Base-by-base conservation (phyloP, 805 yeast species). In the Sungouiella thailandica region DNA sequence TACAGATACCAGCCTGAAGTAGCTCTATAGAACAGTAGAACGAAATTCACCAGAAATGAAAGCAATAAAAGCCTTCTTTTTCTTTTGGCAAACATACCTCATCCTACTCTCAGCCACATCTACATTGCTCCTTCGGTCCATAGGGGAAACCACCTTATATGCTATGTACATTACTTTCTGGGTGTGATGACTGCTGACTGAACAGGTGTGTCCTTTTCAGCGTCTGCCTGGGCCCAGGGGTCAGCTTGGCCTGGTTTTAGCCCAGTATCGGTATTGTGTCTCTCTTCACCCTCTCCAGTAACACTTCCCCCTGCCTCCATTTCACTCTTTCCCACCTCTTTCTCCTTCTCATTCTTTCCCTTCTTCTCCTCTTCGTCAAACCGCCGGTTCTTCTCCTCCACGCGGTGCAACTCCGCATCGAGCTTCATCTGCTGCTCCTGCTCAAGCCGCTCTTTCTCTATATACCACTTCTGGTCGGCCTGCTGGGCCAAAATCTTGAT, bases 401-500 rank as follows among this genome's bases (percentile, higher is more conserved):
- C 50, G 13, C 34, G 31, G 17, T 55, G 56, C 40, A 66, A 50
- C 40, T 64, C 71, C 10, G 35, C 35, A 17, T 52, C 47, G 25
- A 65, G 46, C 41, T 56, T 56, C 25, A 43, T n/a, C 40, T 50
- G 41, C 25, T 66, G 58, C 20, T 59, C 57, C 13, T 53, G 44
- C 41, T 64, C 65, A 29, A 60, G 46, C 12, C 62, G 41, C 12
- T 45, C 31, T 41, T 65, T 65, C 36, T 66, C 72, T 24, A 44
- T 25, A 4, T 46, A 38, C 67, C 74, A 63, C 35, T 66, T 62
- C 19, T 54, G 57, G 29, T 70, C 72, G 7, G 70, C 74, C 28
- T 68, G 68, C 31, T 57, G 55, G 3, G 78, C 76, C 43, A 76
- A 58, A 7, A 66, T 44, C 50, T 75, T 72, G 42, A 84, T 63